Conservation (phyloP, 2,329 filamentous ascomycete genomes). For the Talaromyces sp. region DNA sequence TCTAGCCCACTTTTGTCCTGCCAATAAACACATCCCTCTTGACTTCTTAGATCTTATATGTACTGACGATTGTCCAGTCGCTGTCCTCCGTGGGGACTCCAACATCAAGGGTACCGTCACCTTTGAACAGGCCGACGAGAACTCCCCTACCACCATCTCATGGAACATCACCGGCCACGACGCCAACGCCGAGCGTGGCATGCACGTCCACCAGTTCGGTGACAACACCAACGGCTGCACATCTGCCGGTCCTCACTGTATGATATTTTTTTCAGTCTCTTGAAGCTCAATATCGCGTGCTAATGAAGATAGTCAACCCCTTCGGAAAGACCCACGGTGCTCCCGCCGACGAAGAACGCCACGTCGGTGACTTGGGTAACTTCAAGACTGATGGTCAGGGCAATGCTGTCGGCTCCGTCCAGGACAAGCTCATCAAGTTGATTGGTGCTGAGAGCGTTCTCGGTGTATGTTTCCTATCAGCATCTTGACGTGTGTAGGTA, state of each 20-base stretch:
- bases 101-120: constrained; percentile 89
- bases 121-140: constrained; percentile 90
- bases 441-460: constrained; percentile 94
- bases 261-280: constrained; percentile 38
- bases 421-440: constrained; percentile 86
- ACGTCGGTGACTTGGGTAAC: constrained; percentile 98
- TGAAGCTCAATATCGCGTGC: not conserved
- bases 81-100: constrained; percentile 95
- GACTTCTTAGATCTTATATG: not conserved
- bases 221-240: constrained; percentile 99
- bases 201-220: constrained; percentile 98
- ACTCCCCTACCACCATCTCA: constrained; percentile 76
- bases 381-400: constrained; percentile 92
- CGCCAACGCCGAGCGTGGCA: constrained; percentile 91
- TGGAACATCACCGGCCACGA: constrained; percentile 94
- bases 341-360: constrained; percentile 76
- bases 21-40: not conserved
- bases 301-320: constrained; percentile 76
- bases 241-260: constrained; percentile 95
- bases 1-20: constrained; percentile 8
- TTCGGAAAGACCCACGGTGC: constrained; percentile 88
- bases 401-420: constrained; percentile 76
- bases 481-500: not conserved
- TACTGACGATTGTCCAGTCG: constrained; percentile 60
- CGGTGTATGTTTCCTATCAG: constrained; percentile 78